Base-by-base conservation (phyloP, 176 grass and related monocot genomes). In the Hordeum marinum region DNA sequence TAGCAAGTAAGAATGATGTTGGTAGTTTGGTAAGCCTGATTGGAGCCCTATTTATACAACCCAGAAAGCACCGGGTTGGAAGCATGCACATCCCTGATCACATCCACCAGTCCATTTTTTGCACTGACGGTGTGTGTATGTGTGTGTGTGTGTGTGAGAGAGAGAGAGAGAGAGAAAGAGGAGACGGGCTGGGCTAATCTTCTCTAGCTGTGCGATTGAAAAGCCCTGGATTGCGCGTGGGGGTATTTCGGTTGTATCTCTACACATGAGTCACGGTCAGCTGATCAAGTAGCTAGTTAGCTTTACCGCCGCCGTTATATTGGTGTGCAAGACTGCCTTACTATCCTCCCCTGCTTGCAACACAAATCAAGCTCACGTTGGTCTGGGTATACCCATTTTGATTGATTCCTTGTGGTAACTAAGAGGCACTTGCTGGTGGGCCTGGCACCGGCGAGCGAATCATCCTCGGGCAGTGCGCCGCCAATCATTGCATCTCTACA, bases 281-380 rank as follows among this genome's bases (percentile, higher is more conserved):
- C 13, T 73, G 41, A 55, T 55, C 52, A 57, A 57, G 0, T 21
- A 5, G 12, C 14, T 52, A 52, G 1, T 5, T 9, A 48, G 24
- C 62, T 85, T 88, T 83, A 83, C 83, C 20, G 87, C 90, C 84
- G 80, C 90, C 83, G 71, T 59, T 80, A 89, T 86, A 86, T 88
- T 92, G 58, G 6, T 77, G 58, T 89, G 86, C 73, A 89, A 83
- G 83, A 85, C 58, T 85, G 35, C 2, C 29, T 9, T 18, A 34
- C 63, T 71, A 13, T n/a, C 37, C 24, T 71, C 72, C 84, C 18
- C 6, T 78, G 45, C 86, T 86, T 85, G 52, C n/a, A 78, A 83
- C 45, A 23, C 34, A 88, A 59, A 86, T 60, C 86, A 0, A 7
- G 7, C 66, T 45, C 24, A 73, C 2, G 0, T 15, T 50, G 14